Conservation (phyloP, 495 filamentous ascomycete genomes). For the Hypoxylon fragiforme region DNA sequence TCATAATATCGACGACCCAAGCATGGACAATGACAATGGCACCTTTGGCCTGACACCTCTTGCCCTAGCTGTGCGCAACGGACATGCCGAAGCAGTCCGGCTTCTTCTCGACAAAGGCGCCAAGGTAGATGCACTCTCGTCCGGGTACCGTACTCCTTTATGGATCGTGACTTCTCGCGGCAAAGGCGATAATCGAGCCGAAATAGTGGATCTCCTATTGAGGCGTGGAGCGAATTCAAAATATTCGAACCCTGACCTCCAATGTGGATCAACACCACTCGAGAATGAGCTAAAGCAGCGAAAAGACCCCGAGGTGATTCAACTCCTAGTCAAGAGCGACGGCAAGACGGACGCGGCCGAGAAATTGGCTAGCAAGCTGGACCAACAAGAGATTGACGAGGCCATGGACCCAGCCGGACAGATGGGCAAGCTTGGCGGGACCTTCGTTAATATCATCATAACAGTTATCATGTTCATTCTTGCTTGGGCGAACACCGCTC, state of each 20-base stretch:
- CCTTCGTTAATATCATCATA: conserved; percentile 6
- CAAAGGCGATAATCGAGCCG: conserved; percentile 6
- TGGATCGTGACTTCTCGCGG: conserved; percentile 15
- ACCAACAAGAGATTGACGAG: conserved; percentile 8
- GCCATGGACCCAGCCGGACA: conserved; percentile 2
- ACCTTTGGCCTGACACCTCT: conserved; percentile 38
- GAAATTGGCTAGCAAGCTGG: neutral
- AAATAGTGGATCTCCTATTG: conserved; percentile 13
- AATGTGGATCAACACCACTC: conserved; percentile 16
- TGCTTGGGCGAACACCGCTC: conserved; percentile 8
- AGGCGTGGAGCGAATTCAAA: conserved; percentile 7
- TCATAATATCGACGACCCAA: conserved; percentile 10
- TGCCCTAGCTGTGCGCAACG: conserved; percentile 37
- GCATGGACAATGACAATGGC: conserved; percentile 14
- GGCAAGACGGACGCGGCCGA: conserved; percentile 10
- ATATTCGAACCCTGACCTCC: conserved; percentile 10
- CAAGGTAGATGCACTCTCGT: conserved; percentile 12
- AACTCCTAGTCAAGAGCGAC: conserved; percentile 14
- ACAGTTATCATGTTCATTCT: conserved; percentile 20
- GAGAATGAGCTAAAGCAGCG: conserved; percentile 21
- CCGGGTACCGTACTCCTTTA: conserved; percentile 4
- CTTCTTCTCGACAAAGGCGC: conserved; percentile 25
- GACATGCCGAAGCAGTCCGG: conserved; percentile 36
- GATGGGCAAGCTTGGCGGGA: neutral
- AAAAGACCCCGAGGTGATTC: conserved; percentile 14